Conservation (phyloP, 164 flowering plant genomes). For the Aristolochia fimbriata region DNA sequence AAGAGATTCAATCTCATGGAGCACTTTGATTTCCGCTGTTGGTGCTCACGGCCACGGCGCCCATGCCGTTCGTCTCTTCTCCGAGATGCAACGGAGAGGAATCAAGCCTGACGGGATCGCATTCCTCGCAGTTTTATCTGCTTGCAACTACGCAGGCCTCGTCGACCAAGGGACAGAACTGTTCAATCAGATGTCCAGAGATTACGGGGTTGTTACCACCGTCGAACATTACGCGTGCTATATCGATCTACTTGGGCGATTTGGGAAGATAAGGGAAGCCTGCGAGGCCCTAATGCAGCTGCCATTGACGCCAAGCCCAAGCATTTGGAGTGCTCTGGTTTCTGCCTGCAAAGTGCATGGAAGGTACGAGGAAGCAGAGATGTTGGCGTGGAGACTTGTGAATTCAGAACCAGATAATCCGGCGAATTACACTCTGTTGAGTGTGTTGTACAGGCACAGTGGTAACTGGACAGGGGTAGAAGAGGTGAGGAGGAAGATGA, state of each 20-base stretch:
- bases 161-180: constrained; percentile 34
- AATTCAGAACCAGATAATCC: constrained; percentile 41
- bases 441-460: constrained; percentile 36
- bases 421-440: constrained; percentile 37
- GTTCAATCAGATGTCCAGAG: constrained; percentile 18
- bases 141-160: constrained; percentile 54
- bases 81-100: constrained; percentile 34
- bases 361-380: constrained; percentile 38
- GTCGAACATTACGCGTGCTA: constrained; percentile 55
- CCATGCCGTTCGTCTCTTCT: constrained; percentile 41
- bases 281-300: constrained; percentile 24
- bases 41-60: constrained; percentile 38
- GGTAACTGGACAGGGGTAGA: constrained; percentile 41
- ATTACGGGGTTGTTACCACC: constrained; percentile 5
- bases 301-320: constrained; percentile 40
- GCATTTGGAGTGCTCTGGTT: constrained; percentile 42
- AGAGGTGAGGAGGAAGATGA: constrained; percentile 37
- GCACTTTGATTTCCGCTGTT: constrained; percentile 33
- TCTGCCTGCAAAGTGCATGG: constrained; percentile 45
- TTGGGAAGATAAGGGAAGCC: constrained; percentile 55
- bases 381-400: constrained; percentile 29
- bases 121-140: constrained; percentile 38
- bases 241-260: constrained; percentile 54
- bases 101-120: constrained; percentile 33
- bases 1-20: constrained; percentile 51